phyloP scores from a whole-genome alignment of 1,284 basidiomycete genomes.

The Naganishia sp. region DNA sequence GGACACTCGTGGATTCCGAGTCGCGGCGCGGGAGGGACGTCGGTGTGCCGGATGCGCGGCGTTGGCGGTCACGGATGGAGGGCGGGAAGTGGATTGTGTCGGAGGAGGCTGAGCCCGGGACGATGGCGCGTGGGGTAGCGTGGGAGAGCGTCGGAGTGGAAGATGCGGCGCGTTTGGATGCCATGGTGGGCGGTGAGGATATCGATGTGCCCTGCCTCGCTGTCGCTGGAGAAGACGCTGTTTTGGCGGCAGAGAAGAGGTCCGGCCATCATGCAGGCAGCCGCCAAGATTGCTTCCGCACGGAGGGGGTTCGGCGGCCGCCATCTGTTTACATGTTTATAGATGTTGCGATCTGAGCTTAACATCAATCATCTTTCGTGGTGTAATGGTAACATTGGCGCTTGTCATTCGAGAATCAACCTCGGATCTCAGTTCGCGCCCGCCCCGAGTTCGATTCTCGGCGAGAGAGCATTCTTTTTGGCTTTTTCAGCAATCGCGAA shows the following conservation, averaged over 20 bases:
- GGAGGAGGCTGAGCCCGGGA: slow-evolving; percentile 23
- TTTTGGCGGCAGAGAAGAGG: neutral
- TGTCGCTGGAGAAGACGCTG: neutral
- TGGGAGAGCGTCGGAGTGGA: slow-evolving; percentile 26
- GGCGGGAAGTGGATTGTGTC: slow-evolving; percentile 2
- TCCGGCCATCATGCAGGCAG: neutral
- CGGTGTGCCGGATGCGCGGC: slow-evolving; percentile 17
- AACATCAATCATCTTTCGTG: slow-evolving; percentile 22
- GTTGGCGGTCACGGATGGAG: slow-evolving; percentile 15
- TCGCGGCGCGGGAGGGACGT: neutral
- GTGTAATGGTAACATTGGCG: slow-evolving; percentile 28
- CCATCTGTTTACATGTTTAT: too few relatives aligned
- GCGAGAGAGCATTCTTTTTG: slow-evolving; percentile 19
- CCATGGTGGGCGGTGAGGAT: neutral
- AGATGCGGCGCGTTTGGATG: slow-evolving; percentile 20
- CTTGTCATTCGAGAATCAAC: neutral
- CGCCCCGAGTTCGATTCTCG: slow-evolving; percentile 28
- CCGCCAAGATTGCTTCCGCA: neutral
- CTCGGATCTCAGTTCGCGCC: neutral
- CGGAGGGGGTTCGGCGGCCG: neutral
- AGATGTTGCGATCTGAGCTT: neutral
- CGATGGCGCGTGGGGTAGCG: slow-evolving; percentile 17
- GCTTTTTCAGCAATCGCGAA: too few relatives aligned
- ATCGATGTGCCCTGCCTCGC: too few relatives aligned
- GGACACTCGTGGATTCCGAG: slow-evolving; percentile 2